phyloP scores from a whole-genome alignment of 1,284 basidiomycete species.

The Puccinia novopanici region DNA sequence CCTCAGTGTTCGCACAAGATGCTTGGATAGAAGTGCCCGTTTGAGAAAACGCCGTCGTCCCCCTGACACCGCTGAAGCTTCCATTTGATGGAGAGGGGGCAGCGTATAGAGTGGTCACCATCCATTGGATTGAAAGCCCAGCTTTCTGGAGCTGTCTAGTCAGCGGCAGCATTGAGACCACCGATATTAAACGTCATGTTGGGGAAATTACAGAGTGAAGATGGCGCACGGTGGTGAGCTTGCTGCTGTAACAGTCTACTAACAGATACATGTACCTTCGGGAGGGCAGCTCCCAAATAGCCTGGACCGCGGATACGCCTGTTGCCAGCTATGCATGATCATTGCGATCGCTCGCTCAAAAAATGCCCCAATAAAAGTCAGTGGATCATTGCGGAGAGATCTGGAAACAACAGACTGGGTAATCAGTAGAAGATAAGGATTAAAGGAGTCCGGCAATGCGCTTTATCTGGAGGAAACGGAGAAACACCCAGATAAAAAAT shows the following conservation, averaged over 20 bases:
- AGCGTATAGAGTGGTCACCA: conserved; percentile 31
- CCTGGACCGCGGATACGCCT: conserved; percentile 41
- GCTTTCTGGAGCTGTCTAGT: conserved; percentile 49
- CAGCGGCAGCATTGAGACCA: not conserved
- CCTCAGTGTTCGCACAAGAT: conserved; percentile 75
- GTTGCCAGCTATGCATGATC: conserved; percentile 66
- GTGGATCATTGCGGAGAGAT: no score
- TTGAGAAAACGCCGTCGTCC: conserved; percentile 23
- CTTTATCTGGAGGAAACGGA: not conserved
- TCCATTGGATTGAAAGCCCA: conserved; percentile 48
- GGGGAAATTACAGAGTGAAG: not conserved
- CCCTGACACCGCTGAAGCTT: conserved; percentile 35
- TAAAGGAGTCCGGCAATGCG: conserved; percentile 64
- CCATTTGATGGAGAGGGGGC: not conserved
- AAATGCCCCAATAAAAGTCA: conserved; percentile 65
- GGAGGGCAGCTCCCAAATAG: conserved; percentile 48
- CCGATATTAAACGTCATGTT: no score
- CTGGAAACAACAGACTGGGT: no score
- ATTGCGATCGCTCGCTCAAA: conserved; percentile 74
- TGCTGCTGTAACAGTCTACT: not conserved
- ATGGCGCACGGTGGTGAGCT: no score
- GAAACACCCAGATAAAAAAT: no score
- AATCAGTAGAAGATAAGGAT: no score
- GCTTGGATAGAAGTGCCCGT: conserved; percentile 13
- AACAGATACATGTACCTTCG: conserved; percentile 48